Evolutionary conservation across 177 flowering plant species (phyloP).

Genomic region (Telopea speciosissima): DNA sequence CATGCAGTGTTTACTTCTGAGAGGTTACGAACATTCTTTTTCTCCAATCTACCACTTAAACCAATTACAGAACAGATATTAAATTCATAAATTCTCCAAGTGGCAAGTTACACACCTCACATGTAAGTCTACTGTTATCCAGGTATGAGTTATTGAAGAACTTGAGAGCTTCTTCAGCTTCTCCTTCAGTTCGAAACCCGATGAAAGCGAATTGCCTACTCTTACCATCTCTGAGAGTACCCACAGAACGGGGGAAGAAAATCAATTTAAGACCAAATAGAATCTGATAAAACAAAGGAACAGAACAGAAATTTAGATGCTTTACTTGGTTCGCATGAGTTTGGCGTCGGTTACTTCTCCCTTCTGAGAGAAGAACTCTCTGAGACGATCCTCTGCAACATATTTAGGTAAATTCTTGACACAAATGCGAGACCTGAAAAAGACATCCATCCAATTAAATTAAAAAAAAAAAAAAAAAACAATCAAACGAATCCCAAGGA

Average conservation of each 20-base stretch:
- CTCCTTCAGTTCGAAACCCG: conserved; percentile 69
- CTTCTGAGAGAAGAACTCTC: conserved; percentile 75
- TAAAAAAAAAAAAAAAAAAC: neutral
- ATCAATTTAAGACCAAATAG: neutral
- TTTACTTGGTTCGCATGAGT: conserved; percentile 71
- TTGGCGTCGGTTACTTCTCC: conserved; percentile 91
- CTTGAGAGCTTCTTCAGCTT: conserved; percentile 71
- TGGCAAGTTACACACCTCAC: conserved; percentile 50
- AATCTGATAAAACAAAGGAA: neutral
- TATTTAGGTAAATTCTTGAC: conserved; percentile 80
- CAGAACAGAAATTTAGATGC: neutral
- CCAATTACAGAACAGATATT: too few relatives aligned
- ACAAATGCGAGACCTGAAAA: conserved; percentile 74
- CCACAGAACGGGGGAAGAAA: neutral
- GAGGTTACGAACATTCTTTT: neutral
- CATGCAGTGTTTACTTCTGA: neutral
- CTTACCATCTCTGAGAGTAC: conserved; percentile 63
- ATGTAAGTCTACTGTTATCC: conserved; percentile 60
- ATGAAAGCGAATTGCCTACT: conserved; percentile 87
- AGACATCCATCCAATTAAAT: neutral
- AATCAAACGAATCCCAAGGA: neutral
- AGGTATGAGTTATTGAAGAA: conserved; percentile 69
- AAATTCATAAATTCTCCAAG: conserved; percentile 1
- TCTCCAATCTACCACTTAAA: neutral
- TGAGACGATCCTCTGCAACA: conserved; percentile 58